A percentile compares a stretch with the other conserved stretches of the same genome.
Conservation (phyloP, 108 stramenopile genomes). For the Cyclotella kingstonii region DNA sequence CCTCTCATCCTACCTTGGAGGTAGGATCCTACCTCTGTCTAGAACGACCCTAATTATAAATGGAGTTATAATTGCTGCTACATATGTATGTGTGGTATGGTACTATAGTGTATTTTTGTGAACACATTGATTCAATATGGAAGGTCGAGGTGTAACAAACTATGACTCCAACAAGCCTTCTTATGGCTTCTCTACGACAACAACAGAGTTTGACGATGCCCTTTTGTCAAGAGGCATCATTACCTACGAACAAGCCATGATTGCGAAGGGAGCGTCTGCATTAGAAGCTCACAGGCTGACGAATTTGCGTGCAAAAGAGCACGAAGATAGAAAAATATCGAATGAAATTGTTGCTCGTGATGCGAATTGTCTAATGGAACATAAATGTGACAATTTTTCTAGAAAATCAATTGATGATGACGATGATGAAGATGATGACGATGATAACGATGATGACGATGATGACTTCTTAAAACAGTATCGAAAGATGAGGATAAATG, state of each 20-base stretch:
- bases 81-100: too few relatives aligned
- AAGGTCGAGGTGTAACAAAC: slow-evolving; percentile 68
- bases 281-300: slow-evolving; percentile 53
- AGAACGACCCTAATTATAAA: too few relatives aligned
- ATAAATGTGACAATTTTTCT: slow-evolving; percentile 1
- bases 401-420: slow-evolving; percentile 6
- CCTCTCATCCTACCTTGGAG: too few relatives aligned
- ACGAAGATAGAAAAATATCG: not conserved
- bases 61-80: too few relatives aligned
- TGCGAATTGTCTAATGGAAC: slow-evolving; percentile 1
- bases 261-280: slow-evolving; percentile 72
- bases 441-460: slow-evolving; percentile 50
- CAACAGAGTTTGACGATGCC: slow-evolving; percentile 86
- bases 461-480: slow-evolving; percentile 60
- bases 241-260: slow-evolving; percentile 66
- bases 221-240: slow-evolving; percentile 64
- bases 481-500: slow-evolving; percentile 51
- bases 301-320: slow-evolving; percentile 15
- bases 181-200: slow-evolving; percentile 51
- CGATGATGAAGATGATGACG: slow-evolving; percentile 31
- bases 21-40: too few relatives aligned
- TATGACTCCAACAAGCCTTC: slow-evolving; percentile 53
- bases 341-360: not conserved
- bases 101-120: too few relatives aligned
- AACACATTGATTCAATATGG: too few relatives aligned